Evolutionary conservation across 768 basidiomycete genomes (phyloP), one percentile per base, ranked within the genome.

Genomic region (Hortiboletus campestris): DNA sequence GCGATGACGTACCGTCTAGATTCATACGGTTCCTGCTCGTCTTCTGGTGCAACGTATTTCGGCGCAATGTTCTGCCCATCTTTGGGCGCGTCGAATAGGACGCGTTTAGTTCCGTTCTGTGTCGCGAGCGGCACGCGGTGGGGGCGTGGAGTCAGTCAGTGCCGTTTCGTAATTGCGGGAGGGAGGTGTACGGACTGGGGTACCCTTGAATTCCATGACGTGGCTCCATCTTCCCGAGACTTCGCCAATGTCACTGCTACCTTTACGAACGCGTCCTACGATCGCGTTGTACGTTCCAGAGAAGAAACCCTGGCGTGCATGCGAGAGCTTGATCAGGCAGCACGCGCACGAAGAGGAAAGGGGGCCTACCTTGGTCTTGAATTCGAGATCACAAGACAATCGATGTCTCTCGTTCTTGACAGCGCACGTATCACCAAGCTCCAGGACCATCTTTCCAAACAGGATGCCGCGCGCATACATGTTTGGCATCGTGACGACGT

Each of bases 211-310:
- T 58, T 95, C 92, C 87, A 99, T 95, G 28, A 83, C 68, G 61
- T 89, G 84, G 68, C 85, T 91, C 97, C 97, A 99, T 69, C 88
- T 82, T 29, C 97, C 97, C 14, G 82, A 82, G 36, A 99, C 74
- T 67, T 98, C 94, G 6, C 95, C 97, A 14, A 91, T 75, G 3
- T 91, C 89, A 7, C 73, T 74, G 28, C 76, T 74, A 13, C 80
- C 78, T 47, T 77, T 80, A 59, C 87, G 86, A 62, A 98, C 80
- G 61, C 85, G 84, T 11, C 97, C 97, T 6, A 84, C 72, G 55
- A 99, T 82, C 36, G 88, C 85, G 68, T 99, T 98, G 77, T 98
- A 96, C 52, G 90, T 89, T 22, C 97, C 97, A 1, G 94, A 94
- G 74, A 98, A 97, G 80, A 96, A 98, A 19, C 96, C 96, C 91